Evolutionary conservation across 2,329 filamentous ascomycete genomes (phyloP), one percentile per base, ranked within the genome.

Genomic region (Colletotrichum sp.): DNA sequence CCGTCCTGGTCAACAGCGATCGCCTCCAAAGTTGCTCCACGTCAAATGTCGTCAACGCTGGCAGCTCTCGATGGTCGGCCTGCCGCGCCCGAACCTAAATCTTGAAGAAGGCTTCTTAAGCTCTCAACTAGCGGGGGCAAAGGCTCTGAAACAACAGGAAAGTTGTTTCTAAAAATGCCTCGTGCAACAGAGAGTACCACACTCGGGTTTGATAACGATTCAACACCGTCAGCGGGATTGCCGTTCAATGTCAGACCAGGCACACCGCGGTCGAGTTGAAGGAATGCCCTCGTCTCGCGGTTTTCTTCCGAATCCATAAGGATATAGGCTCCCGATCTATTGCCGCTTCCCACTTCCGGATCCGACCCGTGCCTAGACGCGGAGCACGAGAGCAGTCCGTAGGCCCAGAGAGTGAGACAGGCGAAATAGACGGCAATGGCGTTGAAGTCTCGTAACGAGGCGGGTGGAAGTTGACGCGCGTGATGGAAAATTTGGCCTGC

Each of bases 391-490:
- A 77, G 59, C 25, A 79, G 29, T 7, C 77, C 70, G 64, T 75
- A 82, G 0, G 80, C 80, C 80, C 81, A 82, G 6, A 84, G 80
- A 0, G 80, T 79, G 4, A 83, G 69, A 12, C 78, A 81, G 0
- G 82, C 81, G 30, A 81, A 80, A 12, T 82, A 83, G 0, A 84
- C 57, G 0, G 82, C 80, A 19, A 82, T 81, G 0, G 81, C 81
- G 25, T 76, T 75, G 9, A 79, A 79, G 1, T 79, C 80, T 11
- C 78, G 75, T 16, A 82, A 79, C 0, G 78, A 74, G 0, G 77
- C 80, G 9, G 73, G 76, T 0, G 78, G 77, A 1, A 80, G 72
- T 22, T 69, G 57, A 13, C 77, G 78, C 3, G 79, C 78, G 32
- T 77, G 75, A 6, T 79, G 77, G 7, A 82, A 73, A 6, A 83